A percentile compares a stretch with the other conserved stretches of the same genome.
Conservation (phyloP, 495 filamentous ascomycete genomes). For the Penicillium simplicissimum region DNA sequence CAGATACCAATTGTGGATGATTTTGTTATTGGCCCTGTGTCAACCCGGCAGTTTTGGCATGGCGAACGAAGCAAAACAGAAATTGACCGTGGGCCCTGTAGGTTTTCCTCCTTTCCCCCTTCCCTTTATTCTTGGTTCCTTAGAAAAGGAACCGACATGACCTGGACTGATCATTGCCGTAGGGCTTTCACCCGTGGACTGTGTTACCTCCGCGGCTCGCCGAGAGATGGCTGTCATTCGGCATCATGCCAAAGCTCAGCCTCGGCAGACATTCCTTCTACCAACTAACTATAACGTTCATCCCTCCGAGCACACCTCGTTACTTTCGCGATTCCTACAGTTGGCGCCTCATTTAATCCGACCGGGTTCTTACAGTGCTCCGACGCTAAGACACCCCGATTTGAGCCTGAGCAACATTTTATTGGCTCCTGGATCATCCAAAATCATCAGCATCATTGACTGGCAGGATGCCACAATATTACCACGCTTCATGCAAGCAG, state of each 20-base stretch:
- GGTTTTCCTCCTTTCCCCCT: slow-evolving; percentile 12
- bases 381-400: slow-evolving; percentile 38
- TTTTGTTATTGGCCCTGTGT: slow-evolving; percentile 41
- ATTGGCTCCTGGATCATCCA: slow-evolving; percentile 31
- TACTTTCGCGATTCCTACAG: slow-evolving; percentile 34
- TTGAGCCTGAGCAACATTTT: slow-evolving; percentile 36
- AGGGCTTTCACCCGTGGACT: slow-evolving; percentile 35
- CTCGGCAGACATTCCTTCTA: slow-evolving; percentile 37
- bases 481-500: slow-evolving; percentile 37
- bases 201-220: slow-evolving; percentile 36
- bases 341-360: slow-evolving; percentile 31
- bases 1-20: slow-evolving; percentile 28
- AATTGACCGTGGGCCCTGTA: slow-evolving; percentile 44
- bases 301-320: slow-evolving; percentile 29
- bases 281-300: slow-evolving; percentile 33
- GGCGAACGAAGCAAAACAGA: slow-evolving; percentile 31
- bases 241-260: slow-evolving; percentile 33
- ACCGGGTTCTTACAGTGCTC: slow-evolving; percentile 22
- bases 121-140: neutral
- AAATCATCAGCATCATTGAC: slow-evolving; percentile 40
- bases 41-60: slow-evolving; percentile 41
- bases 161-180: slow-evolving; percentile 19
- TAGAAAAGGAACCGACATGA: slow-evolving; percentile 10
- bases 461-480: slow-evolving; percentile 37
- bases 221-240: slow-evolving; percentile 32